Base-by-base conservation (phyloP, 345 rosid species). In the Arabis alpina region DNA sequence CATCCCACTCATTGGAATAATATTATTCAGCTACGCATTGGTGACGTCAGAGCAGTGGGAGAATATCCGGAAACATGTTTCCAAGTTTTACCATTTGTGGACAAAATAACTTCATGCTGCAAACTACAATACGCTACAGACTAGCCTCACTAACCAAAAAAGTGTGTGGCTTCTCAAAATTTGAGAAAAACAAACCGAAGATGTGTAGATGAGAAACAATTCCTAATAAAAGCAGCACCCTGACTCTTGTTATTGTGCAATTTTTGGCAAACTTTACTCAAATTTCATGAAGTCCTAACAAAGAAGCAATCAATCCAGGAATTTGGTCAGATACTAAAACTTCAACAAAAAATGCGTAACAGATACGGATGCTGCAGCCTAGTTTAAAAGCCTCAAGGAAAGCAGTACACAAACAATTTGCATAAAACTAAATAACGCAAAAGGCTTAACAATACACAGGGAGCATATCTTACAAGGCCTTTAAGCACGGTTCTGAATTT, bases 401-500 rank as follows among this genome's bases (percentile, higher is more conserved):
- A 43, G 42, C 19, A 25, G 19, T 25, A 41, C 61, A 41, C 63
- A 58, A 44, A 53, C 28, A 68, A 23, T 40, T 28, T 50, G 43
- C 15, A 2, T 48, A 19, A 69, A 10, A 30, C 5, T 12, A 16
- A 13, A 16, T 16, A 53, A 32, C 16, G 54, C 3, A 47, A 36
- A 51, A n/a, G 9, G 56, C 27, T 40, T 37, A 56, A 50, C 36
- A 70, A 52, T 34, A 59, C 15, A 6, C n/a, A 43, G 64, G 23
- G 50, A 61, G 30, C 23, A 71, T 47, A 54, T 77, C 98, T 88
- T 87, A 94, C 99, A 76, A 88, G 95, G 72, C 89, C 89, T 81
- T 78, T 91, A 61, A 94, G 68, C 62, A 54, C 76, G 15, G 95
- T 87, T 78, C 99, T 88, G 80, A 94, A 66, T 66, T 89, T 83